Base-by-base conservation (phyloP, 2,329 filamentous ascomycete species). In the Colletotrichum cordylinicola region DNA sequence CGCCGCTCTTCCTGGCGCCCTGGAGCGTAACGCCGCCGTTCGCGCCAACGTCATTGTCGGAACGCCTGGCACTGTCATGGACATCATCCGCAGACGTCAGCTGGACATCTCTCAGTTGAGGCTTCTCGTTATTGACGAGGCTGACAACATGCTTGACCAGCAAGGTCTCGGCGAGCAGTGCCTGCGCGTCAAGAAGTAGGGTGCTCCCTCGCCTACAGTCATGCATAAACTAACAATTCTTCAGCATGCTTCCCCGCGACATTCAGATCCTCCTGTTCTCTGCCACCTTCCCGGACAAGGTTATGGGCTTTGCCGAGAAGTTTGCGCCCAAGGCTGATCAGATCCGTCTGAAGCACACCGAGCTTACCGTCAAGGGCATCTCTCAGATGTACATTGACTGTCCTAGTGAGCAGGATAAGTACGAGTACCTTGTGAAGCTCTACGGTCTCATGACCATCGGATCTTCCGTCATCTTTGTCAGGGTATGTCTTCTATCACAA, bases 361-460 rank as follows among this genome's bases (percentile, higher is more conserved):
- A 99, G 82, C 92, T 98, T 80, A 98, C 96, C 0, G 96, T 99
- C 77, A 95, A 97, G 84, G 97, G 97, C 27, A 99, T 99, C 83
- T 98, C 96, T 79, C 97, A 99, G 83, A 95, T 99, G 87, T 99
- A 98, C 83, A 95, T 99, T 83, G 97, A 99, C 84, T 98, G 96
- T 81, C 91, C 94, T 27, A 90, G 90, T 39, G 94, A 98, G 79
- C 87, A 93, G 43, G 92, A 95, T 81, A 98, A 98, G 84, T 99
- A 98, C 83, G 91, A 94, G 43, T 93, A 95, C 73, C 91, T 99
- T 9, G 94, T 98, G 84, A 95, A 96, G 83, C 94, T 99, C 75
- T 99, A 99, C 83, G 96, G 96, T 74, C 89, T 98, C 60, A 96
- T 99, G 91, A 98, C 96, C 18, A 96, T 98, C 80, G 96, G 96